Base-by-base conservation (phyloP, 2,329 filamentous ascomycete genomes). In the Colletotrichum noveboracense region DNA sequence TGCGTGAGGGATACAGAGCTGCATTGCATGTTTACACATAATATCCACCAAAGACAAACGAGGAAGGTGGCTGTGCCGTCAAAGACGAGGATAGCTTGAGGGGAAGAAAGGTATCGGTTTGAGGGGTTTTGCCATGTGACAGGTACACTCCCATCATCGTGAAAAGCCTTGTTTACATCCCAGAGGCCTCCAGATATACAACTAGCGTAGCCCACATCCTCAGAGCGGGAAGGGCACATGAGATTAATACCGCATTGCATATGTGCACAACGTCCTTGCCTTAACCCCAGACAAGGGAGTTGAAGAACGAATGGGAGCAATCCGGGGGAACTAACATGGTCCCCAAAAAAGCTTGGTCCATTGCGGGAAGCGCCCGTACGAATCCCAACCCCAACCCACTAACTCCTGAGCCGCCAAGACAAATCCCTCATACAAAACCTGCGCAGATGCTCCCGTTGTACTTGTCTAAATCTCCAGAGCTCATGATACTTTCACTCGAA, bases 181-280 rank as follows among this genome's bases (percentile, higher is more conserved):
- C 55, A 52, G 68, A 71, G 68, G 68, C 66, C 66, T 68, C 66
- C 66, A 16, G 21, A 68, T 60, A 68, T 34, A 38, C 16, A 16
- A 48, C 12, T 30, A 38, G 48, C 28, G 66, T 24, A 56, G 12
- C 43, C 32, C 34, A 16, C 21, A 61, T 43, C 7, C 21, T 55
- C 28, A 64, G 34, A 55, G 38, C 21, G 24, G 58, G 30, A 69
- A 58, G 16, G 26, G 28, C 18, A 30, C 34, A 26, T 38, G 43
- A 56, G 21, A 70, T 70, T 65, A 71, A 71, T 71, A 71, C 68
- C 68, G 68, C 68, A 71, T 55, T 65, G 68, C 68, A 71, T 70
- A 48, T 52, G 34, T 32, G 52, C 32, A 69, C 52, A 69, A 60
- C 34, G 55, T 36, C 55, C 55, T 26, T 70, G 55, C 43, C 56